phyloP scores from a whole-genome alignment of 2,329 filamentous ascomycete genomes.

The Colletotrichum melonis region DNA sequence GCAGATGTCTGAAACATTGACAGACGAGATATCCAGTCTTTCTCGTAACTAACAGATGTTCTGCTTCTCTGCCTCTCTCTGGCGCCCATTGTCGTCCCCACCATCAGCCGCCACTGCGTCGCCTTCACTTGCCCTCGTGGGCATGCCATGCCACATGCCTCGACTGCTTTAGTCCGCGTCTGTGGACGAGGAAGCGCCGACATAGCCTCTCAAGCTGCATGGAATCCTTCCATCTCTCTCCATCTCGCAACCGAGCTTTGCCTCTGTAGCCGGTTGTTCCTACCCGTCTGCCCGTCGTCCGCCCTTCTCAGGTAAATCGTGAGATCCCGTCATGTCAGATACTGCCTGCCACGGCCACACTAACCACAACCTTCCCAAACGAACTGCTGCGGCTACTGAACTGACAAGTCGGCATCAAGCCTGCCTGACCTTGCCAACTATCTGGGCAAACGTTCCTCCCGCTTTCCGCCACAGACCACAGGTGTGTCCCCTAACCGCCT shows the following conservation, averaged over 20 bases:
- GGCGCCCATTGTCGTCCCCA: background rate
- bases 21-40: slow-evolving; percentile 34
- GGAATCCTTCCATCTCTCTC: slow-evolving; percentile 34
- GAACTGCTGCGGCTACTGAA: slow-evolving; percentile 19
- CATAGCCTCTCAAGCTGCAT: slow-evolving; percentile 34
- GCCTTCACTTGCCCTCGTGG: slow-evolving; percentile 27
- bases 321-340: background rate
- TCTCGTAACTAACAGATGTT: slow-evolving; percentile 23
- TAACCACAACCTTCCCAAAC: slow-evolving; percentile 15
- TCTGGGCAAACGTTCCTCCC: slow-evolving; percentile 11
- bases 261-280: slow-evolving; percentile 13
- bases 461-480: slow-evolving; percentile 15
- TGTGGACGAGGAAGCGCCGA: slow-evolving; percentile 32
- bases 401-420: slow-evolving; percentile 13
- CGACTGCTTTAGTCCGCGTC: slow-evolving; percentile 27
- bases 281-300: slow-evolving; percentile 7
- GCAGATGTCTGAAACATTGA: slow-evolving; percentile 37
- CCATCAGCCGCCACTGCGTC: background rate
- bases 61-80: background rate
- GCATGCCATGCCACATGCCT: slow-evolving; percentile 22
- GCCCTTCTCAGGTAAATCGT: background rate
- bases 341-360: slow-evolving; percentile 3
- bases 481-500: background rate
- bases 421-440: slow-evolving; percentile 18
- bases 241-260: slow-evolving; percentile 30